Evolutionary conservation across 352 stramenopile species (phyloP).

Genomic region (Pythium oligandrum): DNA sequence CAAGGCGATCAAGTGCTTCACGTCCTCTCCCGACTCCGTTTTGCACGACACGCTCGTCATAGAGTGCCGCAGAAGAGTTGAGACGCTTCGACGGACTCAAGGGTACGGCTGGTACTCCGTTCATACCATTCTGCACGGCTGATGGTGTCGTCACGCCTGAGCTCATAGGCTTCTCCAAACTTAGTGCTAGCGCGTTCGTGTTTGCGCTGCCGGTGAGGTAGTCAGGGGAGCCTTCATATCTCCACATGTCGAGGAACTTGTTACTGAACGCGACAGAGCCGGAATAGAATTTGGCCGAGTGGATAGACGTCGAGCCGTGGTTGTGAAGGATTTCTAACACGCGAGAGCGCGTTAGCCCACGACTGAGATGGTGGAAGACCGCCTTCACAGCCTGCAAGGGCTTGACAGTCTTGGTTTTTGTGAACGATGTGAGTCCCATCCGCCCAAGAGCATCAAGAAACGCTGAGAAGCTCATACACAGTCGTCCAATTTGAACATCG

Average conservation of each 20-base stretch:
- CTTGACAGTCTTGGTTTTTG: slow-evolving; percentile 36
- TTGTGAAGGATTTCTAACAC: slow-evolving; percentile 67
- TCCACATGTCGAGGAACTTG: slow-evolving; percentile 80
- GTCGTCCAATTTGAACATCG: slow-evolving; percentile 41
- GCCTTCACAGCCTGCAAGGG: slow-evolving; percentile 68
- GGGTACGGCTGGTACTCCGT: not conserved
- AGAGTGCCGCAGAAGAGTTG: slow-evolving; percentile 28
- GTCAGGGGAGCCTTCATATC: slow-evolving; percentile 70
- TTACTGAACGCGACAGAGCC: slow-evolving; percentile 74
- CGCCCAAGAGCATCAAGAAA: slow-evolving; percentile 64
- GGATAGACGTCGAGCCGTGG: slow-evolving; percentile 56
- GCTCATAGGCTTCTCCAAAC: no score
- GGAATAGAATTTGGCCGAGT: slow-evolving; percentile 67
- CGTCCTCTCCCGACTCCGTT: slow-evolving; percentile 40
- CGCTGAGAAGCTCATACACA: slow-evolving; percentile 66
- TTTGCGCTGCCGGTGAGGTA: slow-evolving; percentile 45
- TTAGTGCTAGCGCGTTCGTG: no score
- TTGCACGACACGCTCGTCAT: slow-evolving; percentile 37
- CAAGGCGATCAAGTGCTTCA: slow-evolving; percentile 50
- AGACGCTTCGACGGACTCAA: slow-evolving; percentile 16
- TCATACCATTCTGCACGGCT: no score
- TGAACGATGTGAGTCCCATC: slow-evolving; percentile 44
- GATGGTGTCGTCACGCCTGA: no score
- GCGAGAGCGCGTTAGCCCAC: slow-evolving; percentile 50
- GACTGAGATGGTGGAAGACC: slow-evolving; percentile 71